Conservation (phyloP, 2,329 filamentous ascomycete species). For the Zalaria obscura region DNA sequence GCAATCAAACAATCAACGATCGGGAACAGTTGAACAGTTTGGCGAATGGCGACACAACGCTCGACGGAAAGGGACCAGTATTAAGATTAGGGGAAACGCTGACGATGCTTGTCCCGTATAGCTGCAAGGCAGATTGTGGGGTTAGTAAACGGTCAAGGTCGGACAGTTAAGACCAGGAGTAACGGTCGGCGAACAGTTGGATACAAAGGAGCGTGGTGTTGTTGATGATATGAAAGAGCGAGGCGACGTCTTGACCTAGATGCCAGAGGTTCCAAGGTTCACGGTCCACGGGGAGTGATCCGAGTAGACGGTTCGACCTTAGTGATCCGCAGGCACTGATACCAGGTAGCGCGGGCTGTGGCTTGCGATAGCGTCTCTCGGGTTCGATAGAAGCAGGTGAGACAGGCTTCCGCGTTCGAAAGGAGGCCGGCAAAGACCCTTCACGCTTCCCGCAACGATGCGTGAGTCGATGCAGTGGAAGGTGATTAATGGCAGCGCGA, state of each 20-base stretch:
- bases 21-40: conserved; percentile 2
- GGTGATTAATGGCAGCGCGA: not conserved
- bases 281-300: conserved; percentile 1
- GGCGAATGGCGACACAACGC: conserved; percentile 2
- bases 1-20: not conserved
- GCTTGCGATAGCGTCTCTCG: conserved; percentile 1
- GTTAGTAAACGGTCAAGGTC: conserved; percentile 4
- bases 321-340: not conserved
- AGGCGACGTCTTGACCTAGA: conserved; percentile 1
- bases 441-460: not conserved
- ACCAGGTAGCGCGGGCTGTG: conserved; percentile 1
- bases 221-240: conserved; percentile 1
- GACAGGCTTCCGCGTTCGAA: conserved; percentile 1
- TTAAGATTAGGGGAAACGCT: conserved; percentile 5
- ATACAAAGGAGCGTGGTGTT: conserved; percentile 4
- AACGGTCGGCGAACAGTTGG: conserved; percentile 2
- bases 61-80: conserved; percentile 1
- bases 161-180: not conserved
- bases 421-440: not conserved
- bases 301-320: conserved; percentile 1
- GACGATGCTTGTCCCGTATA: conserved; percentile 3
- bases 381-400: conserved; percentile 1
- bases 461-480: not conserved
- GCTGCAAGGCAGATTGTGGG: conserved; percentile 1
- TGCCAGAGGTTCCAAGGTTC: not conserved